Percentiles rank a stretch among this genome's conserved stretches.
These are phyloP conservation scores for Turritis glabra DNA, from an alignment of 345 rosid genomes.

Conservation along the genomic window DNA sequence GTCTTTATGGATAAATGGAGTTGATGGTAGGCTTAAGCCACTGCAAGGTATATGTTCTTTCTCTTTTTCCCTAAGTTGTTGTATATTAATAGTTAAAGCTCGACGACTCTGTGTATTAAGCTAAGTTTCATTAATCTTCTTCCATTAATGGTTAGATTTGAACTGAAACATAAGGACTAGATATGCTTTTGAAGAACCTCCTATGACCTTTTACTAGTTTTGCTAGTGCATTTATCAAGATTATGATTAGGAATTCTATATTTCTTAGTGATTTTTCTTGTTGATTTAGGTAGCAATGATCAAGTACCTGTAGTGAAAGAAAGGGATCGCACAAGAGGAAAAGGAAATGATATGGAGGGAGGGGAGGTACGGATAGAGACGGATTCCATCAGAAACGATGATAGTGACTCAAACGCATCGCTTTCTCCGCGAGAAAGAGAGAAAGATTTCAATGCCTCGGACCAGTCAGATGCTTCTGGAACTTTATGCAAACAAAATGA, in stretches of 20 bases:
- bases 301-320: constrained; percentile 27
- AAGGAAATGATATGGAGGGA: constrained; percentile 33
- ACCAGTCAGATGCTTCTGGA: constrained; percentile 26
- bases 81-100: neutral
- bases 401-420: constrained; percentile 37
- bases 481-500: constrained; percentile 32
- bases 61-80: neutral
- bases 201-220: neutral
- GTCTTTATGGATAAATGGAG: constrained; percentile 18
- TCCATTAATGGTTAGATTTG: neutral
- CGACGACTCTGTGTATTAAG: neutral
- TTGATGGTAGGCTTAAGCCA: constrained; percentile 26
- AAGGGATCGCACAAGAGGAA: constrained; percentile 15
- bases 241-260: neutral
- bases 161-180: neutral
- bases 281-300: constrained; percentile 48
- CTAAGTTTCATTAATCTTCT: too few species aligned
- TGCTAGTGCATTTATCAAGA: neutral
- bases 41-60: constrained; percentile 27
- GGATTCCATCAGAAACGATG: constrained; percentile 39
- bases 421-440: constrained; percentile 43
- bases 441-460: constrained; percentile 19
- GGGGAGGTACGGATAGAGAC: constrained; percentile 42
- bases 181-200: neutral
- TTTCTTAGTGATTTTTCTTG: constrained; percentile 10